phyloP scores from a whole-genome alignment of 2,329 filamentous ascomycete genomes.

The Exophiala aquamarina region DNA sequence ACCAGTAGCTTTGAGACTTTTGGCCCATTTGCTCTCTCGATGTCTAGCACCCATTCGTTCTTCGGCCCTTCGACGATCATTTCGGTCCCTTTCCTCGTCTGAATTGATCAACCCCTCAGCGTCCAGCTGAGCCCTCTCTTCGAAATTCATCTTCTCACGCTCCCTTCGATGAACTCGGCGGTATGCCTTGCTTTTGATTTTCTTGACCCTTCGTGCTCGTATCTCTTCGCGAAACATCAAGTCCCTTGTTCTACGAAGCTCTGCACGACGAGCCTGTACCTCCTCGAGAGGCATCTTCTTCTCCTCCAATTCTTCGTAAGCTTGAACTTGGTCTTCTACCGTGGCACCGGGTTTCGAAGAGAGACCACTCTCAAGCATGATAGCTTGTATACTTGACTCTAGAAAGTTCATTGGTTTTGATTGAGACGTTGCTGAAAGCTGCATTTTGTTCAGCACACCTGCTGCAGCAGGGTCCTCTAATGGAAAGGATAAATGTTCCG shows the following conservation, averaged over 20 bases:
- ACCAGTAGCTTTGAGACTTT: slow-evolving; percentile 74
- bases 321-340: slow-evolving; percentile 64
- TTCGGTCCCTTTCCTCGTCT: slow-evolving; percentile 63
- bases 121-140: slow-evolving; percentile 41
- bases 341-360: slow-evolving; percentile 58
- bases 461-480: slow-evolving; percentile 69
- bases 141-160: slow-evolving; percentile 15
- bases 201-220: slow-evolving; percentile 89
- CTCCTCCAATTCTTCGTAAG: slow-evolving; percentile 67
- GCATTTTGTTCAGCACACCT: slow-evolving; percentile 61
- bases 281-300: slow-evolving; percentile 73
- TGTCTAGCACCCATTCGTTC: slow-evolving; percentile 85
- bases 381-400: slow-evolving; percentile 80
- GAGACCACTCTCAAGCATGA: slow-evolving; percentile 86
- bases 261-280: slow-evolving; percentile 68
- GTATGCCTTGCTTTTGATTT: slow-evolving; percentile 98
- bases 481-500: slow-evolving; percentile 87
- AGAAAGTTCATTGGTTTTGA: slow-evolving; percentile 74
- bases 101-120: slow-evolving; percentile 61
- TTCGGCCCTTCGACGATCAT: slow-evolving; percentile 74
- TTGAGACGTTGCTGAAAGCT: slow-evolving; percentile 58
- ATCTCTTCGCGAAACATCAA: slow-evolving; percentile 85
- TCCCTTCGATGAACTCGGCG: slow-evolving; percentile 81
- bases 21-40: slow-evolving; percentile 89
- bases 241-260: slow-evolving; percentile 78